Base-by-base conservation (phyloP, 2,329 filamentous ascomycete genomes). In the Cadophora sp. region DNA sequence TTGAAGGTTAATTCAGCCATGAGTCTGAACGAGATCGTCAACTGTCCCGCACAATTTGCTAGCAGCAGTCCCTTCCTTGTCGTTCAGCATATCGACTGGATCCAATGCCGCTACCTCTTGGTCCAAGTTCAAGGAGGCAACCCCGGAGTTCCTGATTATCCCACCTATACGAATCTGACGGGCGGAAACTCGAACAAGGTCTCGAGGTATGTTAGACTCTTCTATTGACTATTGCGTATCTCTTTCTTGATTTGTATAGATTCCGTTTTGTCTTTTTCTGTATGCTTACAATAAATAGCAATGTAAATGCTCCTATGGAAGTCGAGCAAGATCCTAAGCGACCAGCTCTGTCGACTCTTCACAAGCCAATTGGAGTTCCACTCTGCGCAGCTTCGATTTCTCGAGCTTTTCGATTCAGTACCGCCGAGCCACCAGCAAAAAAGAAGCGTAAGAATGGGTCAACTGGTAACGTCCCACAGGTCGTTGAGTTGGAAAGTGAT, bases 91-190 rank as follows among this genome's bases (percentile, higher is more conserved):
- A 81, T 91, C 11, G 91, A 97, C 75, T 97, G 94, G 94, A 94
- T 97, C 68, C 93, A 97, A 76, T 94, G 93, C 29, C 87, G 94
- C 53, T 97, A 97, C 78, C 83, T 97, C 1, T 92, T 97, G 72
- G 87, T 92, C n/a, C 70, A 74, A 66, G 60, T 68, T 16, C 56
- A 60, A 37, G 53, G 31, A 24, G 46, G 31, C 9, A 46, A 22
- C 31, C 7, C 58, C 8, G 16, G 24, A 22, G n/a, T 37, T 37
- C n/a, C 55, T 12, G 29, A 27, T 14, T 51, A 50, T n/a, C 14
- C 43, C 43, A 22, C 19, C 19, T n/a, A 22, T 22, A 22, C 19
- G 40, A 43, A 19, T 22, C 43, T 22, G 31, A 31, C 7, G 12
- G 37, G 22, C 1, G 58, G 50, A 7, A 62, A 40, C 24, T 60